A percentile compares a stretch with the other conserved stretches of the same genome.
Conservation (phyloP, 2,329 filamentous ascomycete species). For the Fusarium stilboides region DNA sequence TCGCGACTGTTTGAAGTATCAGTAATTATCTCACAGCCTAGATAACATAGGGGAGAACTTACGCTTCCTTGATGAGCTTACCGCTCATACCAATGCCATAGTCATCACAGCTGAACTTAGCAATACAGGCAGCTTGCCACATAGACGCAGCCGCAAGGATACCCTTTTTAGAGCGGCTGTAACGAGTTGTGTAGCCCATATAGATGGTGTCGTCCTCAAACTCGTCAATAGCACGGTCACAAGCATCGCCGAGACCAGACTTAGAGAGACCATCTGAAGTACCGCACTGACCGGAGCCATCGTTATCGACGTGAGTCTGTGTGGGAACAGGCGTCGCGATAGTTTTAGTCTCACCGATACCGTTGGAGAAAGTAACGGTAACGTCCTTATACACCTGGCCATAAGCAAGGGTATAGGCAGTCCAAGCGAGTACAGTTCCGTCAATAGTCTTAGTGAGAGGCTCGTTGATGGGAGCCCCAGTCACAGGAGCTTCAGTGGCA, state of each 20-base stretch:
- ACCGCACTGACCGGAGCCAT: slow-evolving; percentile 25
- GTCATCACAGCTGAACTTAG: slow-evolving; percentile 33
- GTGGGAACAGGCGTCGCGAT: slow-evolving; percentile 19
- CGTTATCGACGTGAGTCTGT: slow-evolving; percentile 27
- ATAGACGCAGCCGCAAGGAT: slow-evolving; percentile 5
- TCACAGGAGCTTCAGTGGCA: slow-evolving; percentile 2
- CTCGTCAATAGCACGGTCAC: slow-evolving; percentile 16
- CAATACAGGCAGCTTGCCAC: slow-evolving; percentile 11
- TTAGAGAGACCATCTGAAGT: slow-evolving; percentile 21
- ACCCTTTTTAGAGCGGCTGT: slow-evolving; percentile 21
- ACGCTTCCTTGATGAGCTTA: slow-evolving; percentile 8
- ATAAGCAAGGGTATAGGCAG: slow-evolving; percentile 6
- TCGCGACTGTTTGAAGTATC: slow-evolving; percentile 1
- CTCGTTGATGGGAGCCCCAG: neutral
- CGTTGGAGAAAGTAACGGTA: neutral
- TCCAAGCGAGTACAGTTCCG: slow-evolving; percentile 17
- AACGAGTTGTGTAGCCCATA: slow-evolving; percentile 18
- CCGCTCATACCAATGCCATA: slow-evolving; percentile 30
- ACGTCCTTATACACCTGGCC: neutral
- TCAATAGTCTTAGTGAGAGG: slow-evolving; percentile 17
- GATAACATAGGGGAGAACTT: neutral
- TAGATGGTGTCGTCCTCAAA: slow-evolving; percentile 26
- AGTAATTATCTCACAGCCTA: neutral
- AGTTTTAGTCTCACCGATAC: slow-evolving; percentile 2
- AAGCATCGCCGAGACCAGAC: slow-evolving; percentile 16